Percentiles rank a stretch among this genome's conserved stretches.
Evolutionary conservation across 306 rosid species (phyloP).

Genomic region (Datisca glomerata): DNA sequence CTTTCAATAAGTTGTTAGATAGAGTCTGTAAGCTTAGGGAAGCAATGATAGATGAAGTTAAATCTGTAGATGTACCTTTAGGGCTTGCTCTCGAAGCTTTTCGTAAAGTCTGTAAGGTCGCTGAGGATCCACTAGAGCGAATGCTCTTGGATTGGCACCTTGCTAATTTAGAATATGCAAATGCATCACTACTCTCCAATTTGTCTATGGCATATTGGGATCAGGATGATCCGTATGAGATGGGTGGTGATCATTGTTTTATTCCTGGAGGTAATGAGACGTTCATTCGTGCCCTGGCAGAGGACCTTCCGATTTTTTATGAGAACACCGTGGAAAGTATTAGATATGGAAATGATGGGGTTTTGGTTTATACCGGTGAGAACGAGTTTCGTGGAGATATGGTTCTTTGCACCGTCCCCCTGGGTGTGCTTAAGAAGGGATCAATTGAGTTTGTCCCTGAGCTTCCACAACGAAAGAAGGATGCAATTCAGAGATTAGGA

Average conservation of each 20-base stretch:
- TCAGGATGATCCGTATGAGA: slow-evolving; percentile 90
- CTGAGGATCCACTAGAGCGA: slow-evolving; percentile 55
- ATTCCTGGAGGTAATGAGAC: slow-evolving; percentile 80
- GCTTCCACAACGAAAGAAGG: slow-evolving; percentile 79
- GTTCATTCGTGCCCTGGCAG: slow-evolving; percentile 55
- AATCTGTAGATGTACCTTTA: slow-evolving; percentile 59
- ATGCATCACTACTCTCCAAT: slow-evolving; percentile 76
- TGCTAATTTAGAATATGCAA: slow-evolving; percentile 88
- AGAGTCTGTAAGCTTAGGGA: slow-evolving; percentile 91
- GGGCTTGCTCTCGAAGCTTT: slow-evolving; percentile 82
- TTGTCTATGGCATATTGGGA: slow-evolving; percentile 96
- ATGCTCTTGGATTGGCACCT: slow-evolving; percentile 92
- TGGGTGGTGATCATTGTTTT: slow-evolving; percentile 97
- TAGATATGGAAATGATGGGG: slow-evolving; percentile 68
- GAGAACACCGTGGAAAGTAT: slow-evolving; percentile 56
- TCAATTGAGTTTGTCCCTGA: slow-evolving; percentile 58
- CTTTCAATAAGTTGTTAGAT: slow-evolving; percentile 67
- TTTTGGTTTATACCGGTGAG: slow-evolving; percentile 42
- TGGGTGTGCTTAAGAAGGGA: slow-evolving; percentile 75
- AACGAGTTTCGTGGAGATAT: slow-evolving; percentile 59
- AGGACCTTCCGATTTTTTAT: slow-evolving; percentile 77
- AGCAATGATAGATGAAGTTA: slow-evolving; percentile 73
- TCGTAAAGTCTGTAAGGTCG: slow-evolving; percentile 50
- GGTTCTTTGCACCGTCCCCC: slow-evolving; percentile 77
- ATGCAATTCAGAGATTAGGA: slow-evolving; percentile 72